phyloP scores from a whole-genome alignment of 345 rosid species.

The Linum usitatissimum region DNA sequence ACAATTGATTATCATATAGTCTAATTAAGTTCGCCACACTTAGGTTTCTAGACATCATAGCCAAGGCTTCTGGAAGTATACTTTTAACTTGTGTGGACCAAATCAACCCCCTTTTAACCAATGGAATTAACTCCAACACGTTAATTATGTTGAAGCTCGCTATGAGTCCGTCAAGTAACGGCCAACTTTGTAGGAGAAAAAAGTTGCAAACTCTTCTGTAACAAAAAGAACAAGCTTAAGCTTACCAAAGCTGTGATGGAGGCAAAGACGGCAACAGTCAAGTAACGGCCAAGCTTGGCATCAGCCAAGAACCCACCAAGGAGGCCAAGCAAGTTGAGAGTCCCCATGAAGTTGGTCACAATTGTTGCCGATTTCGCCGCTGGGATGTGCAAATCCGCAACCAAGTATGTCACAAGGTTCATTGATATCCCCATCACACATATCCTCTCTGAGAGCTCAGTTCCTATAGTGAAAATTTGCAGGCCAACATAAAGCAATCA shows the following conservation, averaged over 20 bases:
- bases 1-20: too few relatives aligned
- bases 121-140: too few relatives aligned
- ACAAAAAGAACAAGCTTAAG: neutral
- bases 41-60: too few relatives aligned
- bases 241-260: constrained; percentile 59
- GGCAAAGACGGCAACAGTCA: constrained; percentile 57
- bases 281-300: constrained; percentile 76
- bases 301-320: constrained; percentile 92
- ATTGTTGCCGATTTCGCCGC: constrained; percentile 73
- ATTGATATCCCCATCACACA: constrained; percentile 87
- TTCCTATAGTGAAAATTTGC: constrained; percentile 27
- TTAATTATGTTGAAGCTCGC: too few relatives aligned
- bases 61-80: too few relatives aligned
- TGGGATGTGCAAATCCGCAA: constrained; percentile 61
- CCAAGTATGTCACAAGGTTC: constrained; percentile 83
- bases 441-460: constrained; percentile 80
- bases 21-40: too few relatives aligned
- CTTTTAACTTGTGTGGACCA: too few relatives aligned
- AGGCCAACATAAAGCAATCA: neutral
- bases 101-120: too few relatives aligned
- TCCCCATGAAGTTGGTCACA: constrained; percentile 86
- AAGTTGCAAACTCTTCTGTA: too few relatives aligned
- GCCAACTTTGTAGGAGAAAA: too few relatives aligned
- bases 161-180: too few relatives aligned
- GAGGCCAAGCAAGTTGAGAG: constrained; percentile 75